A percentile compares a stretch with the other conserved stretches of the same genome.
Conservation (phyloP, 2,329 filamentous ascomycete genomes). For the Lasiodiplodia gonubiensis region DNA sequence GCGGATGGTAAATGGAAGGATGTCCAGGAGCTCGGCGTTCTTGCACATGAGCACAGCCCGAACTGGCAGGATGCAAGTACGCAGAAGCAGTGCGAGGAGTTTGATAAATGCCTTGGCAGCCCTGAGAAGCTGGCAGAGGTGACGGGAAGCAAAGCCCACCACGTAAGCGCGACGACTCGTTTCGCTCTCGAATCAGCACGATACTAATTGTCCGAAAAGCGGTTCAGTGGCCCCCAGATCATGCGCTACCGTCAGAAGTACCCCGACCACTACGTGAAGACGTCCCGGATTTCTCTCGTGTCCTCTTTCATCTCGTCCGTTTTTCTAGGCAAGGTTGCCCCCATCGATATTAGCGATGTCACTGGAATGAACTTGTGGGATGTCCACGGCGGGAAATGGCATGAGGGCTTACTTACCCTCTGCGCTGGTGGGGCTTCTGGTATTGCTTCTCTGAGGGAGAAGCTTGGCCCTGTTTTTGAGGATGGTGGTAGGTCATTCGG, state of each 20-base stretch:
- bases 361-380: constrained; percentile 98
- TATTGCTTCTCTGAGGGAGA: constrained; percentile 69
- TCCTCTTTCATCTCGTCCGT: constrained; percentile 94
- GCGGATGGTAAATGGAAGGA: constrained; percentile 34
- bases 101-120: constrained; percentile 74
- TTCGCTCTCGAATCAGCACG: not conserved
- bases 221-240: constrained; percentile 98
- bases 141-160: constrained; percentile 93
- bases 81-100: constrained; percentile 86
- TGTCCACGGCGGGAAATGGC: constrained; percentile 75
- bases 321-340: constrained; percentile 82
- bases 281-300: constrained; percentile 86
- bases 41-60: constrained; percentile 85
- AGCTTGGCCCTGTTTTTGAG: constrained; percentile 78
- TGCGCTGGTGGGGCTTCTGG: constrained; percentile 71
- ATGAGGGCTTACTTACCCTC: constrained; percentile 74
- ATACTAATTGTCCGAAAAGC: constrained; percentile 55
- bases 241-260: constrained; percentile 82
- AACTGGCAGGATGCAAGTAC: constrained; percentile 99
- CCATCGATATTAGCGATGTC: constrained; percentile 91
- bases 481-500: constrained; percentile 85
- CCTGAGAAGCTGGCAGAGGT: constrained; percentile 72
- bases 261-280: constrained; percentile 79
- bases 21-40: constrained; percentile 59
- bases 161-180: constrained; percentile 64